Evolutionary conservation across 805 yeast species (phyloP).

Genomic region (Schizosaccharomyces lindneri): DNA sequence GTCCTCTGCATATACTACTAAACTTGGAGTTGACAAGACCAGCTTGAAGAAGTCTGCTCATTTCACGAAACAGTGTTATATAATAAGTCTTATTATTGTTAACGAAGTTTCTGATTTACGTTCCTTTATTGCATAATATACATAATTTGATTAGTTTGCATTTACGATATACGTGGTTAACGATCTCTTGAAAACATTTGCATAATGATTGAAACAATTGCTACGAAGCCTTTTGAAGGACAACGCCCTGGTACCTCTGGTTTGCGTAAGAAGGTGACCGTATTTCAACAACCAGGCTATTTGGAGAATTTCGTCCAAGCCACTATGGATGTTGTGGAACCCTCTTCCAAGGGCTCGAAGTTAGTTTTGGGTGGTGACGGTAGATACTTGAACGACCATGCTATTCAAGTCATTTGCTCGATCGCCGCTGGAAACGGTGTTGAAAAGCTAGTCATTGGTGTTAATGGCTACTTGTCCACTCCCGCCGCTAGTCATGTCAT

Average conservation of each 20-base stretch:
- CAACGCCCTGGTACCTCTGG: conserved; percentile 98
- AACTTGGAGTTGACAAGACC: too few relatives aligned
- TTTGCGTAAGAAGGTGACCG: conserved; percentile 67
- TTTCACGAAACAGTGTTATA: too few relatives aligned
- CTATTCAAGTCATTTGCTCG: conserved; percentile 55
- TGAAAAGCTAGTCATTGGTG: conserved; percentile 56
- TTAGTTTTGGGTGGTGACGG: conserved; percentile 95
- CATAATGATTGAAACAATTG: conserved; percentile 14
- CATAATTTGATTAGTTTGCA: too few relatives aligned
- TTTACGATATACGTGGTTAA: too few relatives aligned
- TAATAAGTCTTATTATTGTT: too few relatives aligned
- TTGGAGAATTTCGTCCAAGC: conserved; percentile 89
- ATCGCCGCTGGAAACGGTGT: conserved; percentile 87
- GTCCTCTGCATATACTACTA: too few relatives aligned
- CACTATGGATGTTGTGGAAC: conserved; percentile 65
- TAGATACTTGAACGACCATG: conserved; percentile 63
- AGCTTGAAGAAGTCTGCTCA: too few relatives aligned
- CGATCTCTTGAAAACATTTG: too few relatives aligned
- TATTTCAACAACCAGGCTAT: conserved; percentile 56
- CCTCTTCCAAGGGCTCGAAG: conserved; percentile 49
- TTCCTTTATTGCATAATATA: too few relatives aligned
- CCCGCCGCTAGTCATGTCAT: conserved; percentile 93
- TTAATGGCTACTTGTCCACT: conserved; percentile 68
- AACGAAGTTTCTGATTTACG: too few relatives aligned
- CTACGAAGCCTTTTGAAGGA: conserved; percentile 58